phyloP scores from a whole-genome alignment of 805 yeast genomes.

The Aciculoconidium aculeatum region DNA sequence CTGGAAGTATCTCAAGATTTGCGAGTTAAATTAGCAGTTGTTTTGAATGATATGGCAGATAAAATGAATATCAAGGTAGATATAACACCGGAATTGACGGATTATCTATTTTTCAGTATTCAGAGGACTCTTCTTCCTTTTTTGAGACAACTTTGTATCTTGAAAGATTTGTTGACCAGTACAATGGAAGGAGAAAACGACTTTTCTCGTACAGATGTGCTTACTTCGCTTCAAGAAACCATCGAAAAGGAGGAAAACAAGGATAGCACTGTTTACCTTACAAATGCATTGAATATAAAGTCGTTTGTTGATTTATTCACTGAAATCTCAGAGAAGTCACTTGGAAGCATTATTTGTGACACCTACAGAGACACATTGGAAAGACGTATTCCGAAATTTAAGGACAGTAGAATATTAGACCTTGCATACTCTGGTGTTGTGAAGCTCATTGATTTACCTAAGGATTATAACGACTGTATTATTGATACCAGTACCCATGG shows the following conservation, averaged over 20 bases:
- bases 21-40: too few relatives aligned
- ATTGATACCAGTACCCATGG: constrained; percentile 14
- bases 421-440: constrained; percentile 52
- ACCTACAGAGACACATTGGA: too few relatives aligned
- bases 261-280: constrained; percentile 20
- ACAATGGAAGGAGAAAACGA: constrained; percentile 20
- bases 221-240: constrained; percentile 13
- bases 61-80: too few relatives aligned
- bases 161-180: constrained; percentile 30
- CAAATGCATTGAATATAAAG: constrained; percentile 20
- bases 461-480: constrained; percentile 25
- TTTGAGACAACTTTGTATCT: constrained; percentile 29
- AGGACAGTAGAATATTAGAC: constrained; percentile 17
- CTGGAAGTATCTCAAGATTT: too few relatives aligned
- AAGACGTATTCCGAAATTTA: constrained; percentile 22
- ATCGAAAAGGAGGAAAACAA: constrained; percentile 12
- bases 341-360: constrained; percentile 19
- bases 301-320: constrained; percentile 15
- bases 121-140: constrained; percentile 25
- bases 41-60: too few relatives aligned
- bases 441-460: constrained; percentile 48
- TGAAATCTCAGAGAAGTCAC: constrained; percentile 5
- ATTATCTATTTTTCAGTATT: too few relatives aligned
- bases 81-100: too few relatives aligned
- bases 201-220: constrained; percentile 12